phyloP scores from a whole-genome alignment of 495 filamentous ascomycete species.

The Aspergillus taichungensis region DNA sequence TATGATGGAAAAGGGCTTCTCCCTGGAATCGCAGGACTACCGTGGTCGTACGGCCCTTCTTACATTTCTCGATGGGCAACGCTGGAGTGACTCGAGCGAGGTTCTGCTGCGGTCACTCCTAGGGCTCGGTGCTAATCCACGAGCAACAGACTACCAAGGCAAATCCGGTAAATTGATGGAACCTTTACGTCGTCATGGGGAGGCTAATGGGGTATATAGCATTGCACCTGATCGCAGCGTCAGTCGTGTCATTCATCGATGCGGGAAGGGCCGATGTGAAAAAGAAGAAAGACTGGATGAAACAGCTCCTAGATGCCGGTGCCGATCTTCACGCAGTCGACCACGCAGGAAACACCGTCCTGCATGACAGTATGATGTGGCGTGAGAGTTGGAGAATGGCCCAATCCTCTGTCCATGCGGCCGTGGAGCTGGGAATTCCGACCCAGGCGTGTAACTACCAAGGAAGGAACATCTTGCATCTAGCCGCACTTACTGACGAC shows the following conservation, averaged over 20 bases:
- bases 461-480: background rate
- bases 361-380: slow-evolving; percentile 12
- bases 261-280: background rate
- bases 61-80: background rate
- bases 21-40: background rate
- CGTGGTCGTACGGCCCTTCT: background rate
- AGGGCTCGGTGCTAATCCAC: background rate
- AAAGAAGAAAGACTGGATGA: background rate
- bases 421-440: background rate
- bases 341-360: slow-evolving; percentile 14
- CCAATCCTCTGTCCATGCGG: background rate
- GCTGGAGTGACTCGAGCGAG: background rate
- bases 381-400: background rate
- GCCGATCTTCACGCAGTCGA: slow-evolving; percentile 12
- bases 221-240: background rate
- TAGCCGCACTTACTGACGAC: background rate
- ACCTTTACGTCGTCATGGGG: too few species aligned
- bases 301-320: slow-evolving; percentile 6
- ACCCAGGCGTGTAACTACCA: background rate
- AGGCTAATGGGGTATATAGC: background rate
- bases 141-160: background rate
- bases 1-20: background rate
- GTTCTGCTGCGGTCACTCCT: background rate
- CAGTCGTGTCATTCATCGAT: too few species aligned
- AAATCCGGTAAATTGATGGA: slow-evolving; percentile 3